Evolutionary conservation across 352 stramenopile genomes (phyloP), one percentile per base, ranked within the genome.

Genomic region (Phytophthora podocarpi): DNA sequence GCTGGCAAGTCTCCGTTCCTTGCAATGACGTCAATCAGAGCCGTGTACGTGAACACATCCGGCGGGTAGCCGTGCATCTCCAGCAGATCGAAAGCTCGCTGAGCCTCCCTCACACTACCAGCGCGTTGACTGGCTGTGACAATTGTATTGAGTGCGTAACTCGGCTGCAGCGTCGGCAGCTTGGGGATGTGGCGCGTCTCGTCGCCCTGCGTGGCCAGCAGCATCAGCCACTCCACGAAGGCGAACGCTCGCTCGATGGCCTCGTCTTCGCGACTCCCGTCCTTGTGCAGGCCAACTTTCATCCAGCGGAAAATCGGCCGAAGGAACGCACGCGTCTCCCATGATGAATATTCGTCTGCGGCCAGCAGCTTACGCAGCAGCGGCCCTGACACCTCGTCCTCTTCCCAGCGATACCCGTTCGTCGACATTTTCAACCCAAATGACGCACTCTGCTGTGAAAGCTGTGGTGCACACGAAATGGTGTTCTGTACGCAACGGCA

Each of bases 1-100:
- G 60, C 64, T 10, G 27, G 42, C 13, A 91, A 45, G 32, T 89
- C 73, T 20, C 76, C 67, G 27, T 58, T 78, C 16, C 83, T 70
- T 10, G 79, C 81, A 8, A 80, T 78, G 18, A 90, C 77, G 54
- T 93, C 83, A 47, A 92, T 90, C n/a, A 92, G 69, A 51, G 83
- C 83, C 39, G 83, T 93, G 66, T 90, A 90, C 30, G 83, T 87
- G 65, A 93, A 93, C 60, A 93, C 80, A 46, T 93, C 83, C 0
- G 83, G 83, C 47, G 82, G 70, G 51, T 82, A 93, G 12, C 78
- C 76, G 58, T 89, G 70, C 24, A 32, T 18, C 6, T 62, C 15
- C 1, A 88, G 46, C 50, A 87, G 37, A 11, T 85, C 64, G 37
- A 93, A 93, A 18, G 80, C 83, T 55, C 80, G 79, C 48, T 74